Percentiles rank a stretch among this genome's conserved stretches.
These are phyloP conservation scores for Tillandsia fasciculata DNA, from an alignment of 176 grass and related monocot species.

Conservation along the genomic window DNA sequence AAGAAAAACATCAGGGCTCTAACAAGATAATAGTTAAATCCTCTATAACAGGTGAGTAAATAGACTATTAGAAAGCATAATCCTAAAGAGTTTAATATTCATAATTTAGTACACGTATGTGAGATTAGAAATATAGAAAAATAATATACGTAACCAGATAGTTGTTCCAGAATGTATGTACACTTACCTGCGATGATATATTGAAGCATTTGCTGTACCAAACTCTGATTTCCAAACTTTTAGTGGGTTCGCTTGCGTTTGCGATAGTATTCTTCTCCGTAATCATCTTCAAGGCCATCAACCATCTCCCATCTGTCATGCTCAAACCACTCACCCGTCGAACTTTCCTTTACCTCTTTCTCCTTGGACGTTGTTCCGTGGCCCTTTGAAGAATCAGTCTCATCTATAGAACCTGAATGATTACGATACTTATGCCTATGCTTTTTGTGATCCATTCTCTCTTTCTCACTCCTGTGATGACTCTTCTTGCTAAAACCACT, in stretches of 20 bases:
- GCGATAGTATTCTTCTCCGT: slow-evolving; percentile 10
- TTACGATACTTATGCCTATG: slow-evolving; percentile 6
- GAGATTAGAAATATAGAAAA: no score
- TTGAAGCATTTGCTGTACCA: not conserved
- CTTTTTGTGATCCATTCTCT: not conserved
- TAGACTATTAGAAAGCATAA: no score
- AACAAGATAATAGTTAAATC: no score
- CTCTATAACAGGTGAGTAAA: no score
- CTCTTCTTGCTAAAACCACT: slow-evolving; percentile 11
- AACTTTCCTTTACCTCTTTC: slow-evolving; percentile 13
- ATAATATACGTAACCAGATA: no score
- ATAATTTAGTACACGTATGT: no score
- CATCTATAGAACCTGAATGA: not conserved
- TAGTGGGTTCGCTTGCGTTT: slow-evolving; percentile 12
- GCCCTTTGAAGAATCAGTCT: not conserved
- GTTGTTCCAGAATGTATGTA: slow-evolving; percentile 3
- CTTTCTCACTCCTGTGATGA: slow-evolving; percentile 7
- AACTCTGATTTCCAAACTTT: not conserved
- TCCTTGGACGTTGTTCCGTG: slow-evolving; percentile 1
- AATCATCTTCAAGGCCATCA: slow-evolving; percentile 10
- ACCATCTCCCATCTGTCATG: slow-evolving; percentile 22
- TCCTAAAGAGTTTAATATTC: no score
- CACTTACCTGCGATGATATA: slow-evolving; percentile 3
- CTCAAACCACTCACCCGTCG: not conserved
- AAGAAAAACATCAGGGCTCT: no score